Evolutionary conservation across 805 yeast species (phyloP), one percentile per base, ranked within the genome.

Genomic region (Lachancea sp.): DNA sequence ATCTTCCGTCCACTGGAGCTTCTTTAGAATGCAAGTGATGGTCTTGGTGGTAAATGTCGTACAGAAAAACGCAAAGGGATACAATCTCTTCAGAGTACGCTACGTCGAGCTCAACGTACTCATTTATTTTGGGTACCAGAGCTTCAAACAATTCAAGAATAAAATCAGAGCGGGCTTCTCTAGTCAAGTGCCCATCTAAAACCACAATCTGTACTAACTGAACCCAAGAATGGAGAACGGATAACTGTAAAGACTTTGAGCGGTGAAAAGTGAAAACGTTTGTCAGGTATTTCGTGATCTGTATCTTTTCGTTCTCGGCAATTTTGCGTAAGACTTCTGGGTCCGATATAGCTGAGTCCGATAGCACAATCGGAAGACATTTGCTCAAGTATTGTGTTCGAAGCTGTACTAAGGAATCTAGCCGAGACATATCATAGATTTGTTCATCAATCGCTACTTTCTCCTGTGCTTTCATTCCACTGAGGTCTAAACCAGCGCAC

Each of bases 171-270:
- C 80, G 68, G n/a, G 63, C 60, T 7, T 62, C 52, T 0, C 69
- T 53, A 5, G 67, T 60, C 41, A 78, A 60, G n/a, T 65, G 65
- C 8, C 77, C 78, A 58, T 80, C 88, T 4, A 77, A 69, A 4
- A 85, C 77, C 33, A 86, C 62, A 3, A 87, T 77, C 46, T 87
- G 86, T 18, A 86, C 78, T 36, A 89, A 60, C 49, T 80, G 81
- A 17, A 80, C 79, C 97, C 97, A 90, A 0, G 94, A 75, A 53
- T 80, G 86, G 21, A 90, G 63, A 42, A 81, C 76, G 11, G 71
- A 63, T 34, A 82, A 63, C 45, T 83, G 92, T 7, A 69, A 65
- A 1, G 68, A 58, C 45, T 70, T 70, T 49, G 77, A 71, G 29
- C 69, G 67, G 32, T 68, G 66, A 30, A 65, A 67, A n/a, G 75